Conservation (phyloP, 805 yeast genomes). For the Cyberlindnera mississippiensis region DNA sequence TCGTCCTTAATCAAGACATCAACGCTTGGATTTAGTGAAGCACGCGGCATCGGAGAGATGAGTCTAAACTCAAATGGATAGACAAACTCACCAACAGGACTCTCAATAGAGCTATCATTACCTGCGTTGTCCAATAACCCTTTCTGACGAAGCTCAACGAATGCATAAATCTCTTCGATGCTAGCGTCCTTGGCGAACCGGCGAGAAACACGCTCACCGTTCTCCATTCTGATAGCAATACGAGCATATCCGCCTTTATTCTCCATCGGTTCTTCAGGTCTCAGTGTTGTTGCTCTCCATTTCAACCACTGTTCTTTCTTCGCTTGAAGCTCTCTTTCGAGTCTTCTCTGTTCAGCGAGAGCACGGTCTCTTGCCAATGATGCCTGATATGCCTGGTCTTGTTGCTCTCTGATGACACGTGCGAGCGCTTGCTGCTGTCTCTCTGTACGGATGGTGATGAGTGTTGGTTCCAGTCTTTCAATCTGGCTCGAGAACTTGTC, state of each 20-base stretch:
- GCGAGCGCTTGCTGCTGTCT: slow-evolving; percentile 56
- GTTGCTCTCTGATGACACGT: slow-evolving; percentile 59
- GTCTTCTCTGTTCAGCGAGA: slow-evolving; percentile 40
- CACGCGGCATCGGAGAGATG: slow-evolving; percentile 55
- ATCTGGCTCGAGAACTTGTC: slow-evolving; percentile 43
- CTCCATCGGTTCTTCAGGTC: slow-evolving; percentile 29
- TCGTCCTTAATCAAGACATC: slow-evolving; percentile 35
- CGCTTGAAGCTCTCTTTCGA: slow-evolving; percentile 20
- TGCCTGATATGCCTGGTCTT: slow-evolving; percentile 71
- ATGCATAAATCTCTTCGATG: slow-evolving; percentile 67
- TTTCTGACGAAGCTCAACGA: slow-evolving; percentile 49
- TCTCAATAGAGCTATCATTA: slow-evolving; percentile 17
- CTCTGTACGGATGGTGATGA: slow-evolving; percentile 59
- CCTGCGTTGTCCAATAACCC: slow-evolving; percentile 25
- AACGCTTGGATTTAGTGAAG: slow-evolving; percentile 29
- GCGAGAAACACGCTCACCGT: slow-evolving; percentile 56
- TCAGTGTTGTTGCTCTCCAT: slow-evolving; percentile 40
- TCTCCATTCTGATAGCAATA: slow-evolving; percentile 63
- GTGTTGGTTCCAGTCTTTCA: slow-evolving; percentile 56
- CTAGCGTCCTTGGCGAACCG: slow-evolving; percentile 42
- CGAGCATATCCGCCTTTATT: slow-evolving; percentile 41
- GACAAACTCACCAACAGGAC: slow-evolving; percentile 36
- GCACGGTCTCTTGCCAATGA: slow-evolving; percentile 66
- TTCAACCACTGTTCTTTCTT: slow-evolving; percentile 40
- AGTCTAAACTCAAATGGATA: slow-evolving; percentile 49